phyloP scores from a whole-genome alignment of 768 basidiomycete species.

The Pholiota conissans region DNA sequence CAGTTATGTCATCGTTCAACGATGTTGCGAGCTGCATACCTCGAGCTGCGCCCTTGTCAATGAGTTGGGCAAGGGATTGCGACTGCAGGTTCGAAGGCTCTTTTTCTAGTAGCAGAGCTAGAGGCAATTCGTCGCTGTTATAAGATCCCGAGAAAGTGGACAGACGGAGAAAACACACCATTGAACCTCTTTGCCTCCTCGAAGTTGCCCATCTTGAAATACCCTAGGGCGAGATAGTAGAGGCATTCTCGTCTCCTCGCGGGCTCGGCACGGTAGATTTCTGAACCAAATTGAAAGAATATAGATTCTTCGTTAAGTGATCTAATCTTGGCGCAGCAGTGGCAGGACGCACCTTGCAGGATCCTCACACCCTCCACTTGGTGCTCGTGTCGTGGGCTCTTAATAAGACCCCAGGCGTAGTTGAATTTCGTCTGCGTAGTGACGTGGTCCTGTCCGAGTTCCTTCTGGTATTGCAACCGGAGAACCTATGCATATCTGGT shows the following conservation, averaged over 20 bases:
- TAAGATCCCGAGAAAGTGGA: background rate
- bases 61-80: conserved; percentile 79
- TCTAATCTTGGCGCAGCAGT: conserved; percentile 6
- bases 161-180: conserved; percentile 52
- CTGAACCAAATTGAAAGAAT: conserved; percentile 38
- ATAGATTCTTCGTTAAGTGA: conserved; percentile 1
- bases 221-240: conserved; percentile 94
- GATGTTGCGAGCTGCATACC: conserved; percentile 44
- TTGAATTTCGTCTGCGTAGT: conserved; percentile 98
- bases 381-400: conserved; percentile 80
- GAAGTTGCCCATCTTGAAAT: conserved; percentile 96
- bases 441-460: conserved; percentile 78
- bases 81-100: conserved; percentile 95
- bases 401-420: conserved; percentile 95
- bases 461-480: conserved; percentile 85
- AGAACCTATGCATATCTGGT: conserved; percentile 59
- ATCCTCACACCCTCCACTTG: conserved; percentile 92
- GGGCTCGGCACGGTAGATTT: conserved; percentile 89
- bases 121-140: background rate
- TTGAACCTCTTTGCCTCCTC: conserved; percentile 93
- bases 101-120: conserved; percentile 84
- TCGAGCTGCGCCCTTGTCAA: conserved; percentile 81
- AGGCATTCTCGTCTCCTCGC: conserved; percentile 89
- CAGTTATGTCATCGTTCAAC: background rate
- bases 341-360: conserved; percentile 68